Base-by-base conservation (phyloP, 2,329 filamentous ascomycete species). In the Cyphellophora europaea region DNA sequence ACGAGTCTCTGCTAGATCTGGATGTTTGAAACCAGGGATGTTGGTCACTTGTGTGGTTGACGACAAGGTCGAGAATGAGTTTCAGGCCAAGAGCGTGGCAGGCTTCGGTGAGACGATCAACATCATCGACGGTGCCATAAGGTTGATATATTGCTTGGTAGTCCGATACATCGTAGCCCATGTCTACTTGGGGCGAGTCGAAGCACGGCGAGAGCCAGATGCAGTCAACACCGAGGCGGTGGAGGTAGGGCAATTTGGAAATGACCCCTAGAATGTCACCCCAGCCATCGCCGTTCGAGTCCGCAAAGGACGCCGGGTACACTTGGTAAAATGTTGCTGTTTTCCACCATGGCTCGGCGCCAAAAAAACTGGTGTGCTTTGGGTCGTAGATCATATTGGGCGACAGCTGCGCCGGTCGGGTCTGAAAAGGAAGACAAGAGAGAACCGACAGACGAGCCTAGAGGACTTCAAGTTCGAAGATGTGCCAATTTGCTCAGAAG, bases 11-110 rank as follows among this genome's bases (percentile, higher is more conserved):
- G 30, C 69, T 72, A 8, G 65, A 65, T 19, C 71, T 62, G 1
- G 74, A 79, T 49, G 81, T 72, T 30, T 70, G 62, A 57, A 82
- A 82, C 78, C 79, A 85, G 1, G 62, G 60, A 48, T 84, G 79
- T 51, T 80, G 64, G 47, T 78, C 70, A 0, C 73, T 79, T 0
- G 79, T 83, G 53, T 87, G 81, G 47, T 85, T 86, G 43, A 85
- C 67, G 3, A 85, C 81, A 2, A 86, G 62, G 49, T 86, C 79
- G 15, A 84, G 62, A 37, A 86, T 73, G n/a, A 84, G 55, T 37
- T 69, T 71, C 66, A 85, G 79, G 5, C 68, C 73, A 5, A 75
- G 66, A 11, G 63, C 55, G 40, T 79, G 74, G 13, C 69, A 62
- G 36, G 66, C 70, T 6, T 59, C 50, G 30, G 80, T 73, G 10